A percentile compares a stretch with the other conserved stretches of the same genome.
Conservation (phyloP, 78 protist species). For the Ministeria vibrans region DNA sequence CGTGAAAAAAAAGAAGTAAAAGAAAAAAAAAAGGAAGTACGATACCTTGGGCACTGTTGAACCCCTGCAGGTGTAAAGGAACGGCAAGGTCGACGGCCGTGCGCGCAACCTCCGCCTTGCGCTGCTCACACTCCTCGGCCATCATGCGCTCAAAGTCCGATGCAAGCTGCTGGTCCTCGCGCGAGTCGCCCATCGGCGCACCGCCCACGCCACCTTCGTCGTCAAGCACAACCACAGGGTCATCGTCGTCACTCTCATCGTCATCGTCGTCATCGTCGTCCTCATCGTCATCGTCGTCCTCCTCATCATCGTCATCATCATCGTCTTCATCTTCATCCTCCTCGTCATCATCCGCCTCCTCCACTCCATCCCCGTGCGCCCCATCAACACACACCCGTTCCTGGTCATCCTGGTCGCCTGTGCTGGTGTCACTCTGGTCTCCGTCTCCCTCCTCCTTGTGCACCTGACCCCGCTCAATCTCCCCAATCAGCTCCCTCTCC, state of each 20-base stretch:
- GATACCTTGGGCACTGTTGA: not conserved
- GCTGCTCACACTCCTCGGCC: not conserved
- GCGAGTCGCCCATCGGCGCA: not conserved
- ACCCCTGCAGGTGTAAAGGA: not conserved
- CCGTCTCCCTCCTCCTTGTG: too few species aligned
- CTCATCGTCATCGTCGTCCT: not conserved
- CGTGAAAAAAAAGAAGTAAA: not conserved
- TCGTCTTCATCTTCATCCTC: constrained; percentile 1
- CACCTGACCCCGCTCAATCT: not conserved
- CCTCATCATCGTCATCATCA: constrained; percentile 11
- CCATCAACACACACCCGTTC: not conserved
- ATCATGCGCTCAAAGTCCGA: not conserved
- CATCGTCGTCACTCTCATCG: not conserved
- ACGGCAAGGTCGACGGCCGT: not conserved
- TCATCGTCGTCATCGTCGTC: not conserved
- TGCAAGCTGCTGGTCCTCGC: not conserved
- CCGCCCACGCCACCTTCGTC: not conserved
- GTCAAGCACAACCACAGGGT: not conserved
- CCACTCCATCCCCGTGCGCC: not conserved
- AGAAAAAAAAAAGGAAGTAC: not conserved
- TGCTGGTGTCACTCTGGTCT: too few species aligned
- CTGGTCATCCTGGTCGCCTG: not conserved
- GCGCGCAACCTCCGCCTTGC: not conserved
- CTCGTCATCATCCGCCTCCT: not conserved
- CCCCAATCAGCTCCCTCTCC: not conserved